phyloP scores from a whole-genome alignment of 371 early-diverging fungal genomes.

The Saksenaea oblongispora region DNA sequence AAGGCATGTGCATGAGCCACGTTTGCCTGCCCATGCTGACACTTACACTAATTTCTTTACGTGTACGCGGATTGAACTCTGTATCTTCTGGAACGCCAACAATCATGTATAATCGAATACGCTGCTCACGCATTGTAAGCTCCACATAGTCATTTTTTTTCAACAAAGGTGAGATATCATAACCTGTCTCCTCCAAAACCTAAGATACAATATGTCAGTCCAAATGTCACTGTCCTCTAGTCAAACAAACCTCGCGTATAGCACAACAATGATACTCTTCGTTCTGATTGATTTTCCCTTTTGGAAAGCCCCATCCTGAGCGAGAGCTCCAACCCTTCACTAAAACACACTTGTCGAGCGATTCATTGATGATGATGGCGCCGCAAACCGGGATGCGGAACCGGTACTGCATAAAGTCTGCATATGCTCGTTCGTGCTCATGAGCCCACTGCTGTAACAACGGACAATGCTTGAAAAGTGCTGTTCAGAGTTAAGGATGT shows the following conservation, averaged over 20 bases:
- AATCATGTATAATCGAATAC: constrained; percentile 90
- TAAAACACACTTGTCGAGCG: constrained; percentile 83
- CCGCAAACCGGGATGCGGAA: constrained; percentile 98
- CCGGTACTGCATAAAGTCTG: constrained; percentile 95
- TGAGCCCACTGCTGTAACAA: constrained; percentile 84
- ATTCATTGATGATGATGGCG: constrained; percentile 92
- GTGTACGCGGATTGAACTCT: constrained; percentile 83
- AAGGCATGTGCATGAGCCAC: neutral
- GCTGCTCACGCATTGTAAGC: constrained; percentile 82
- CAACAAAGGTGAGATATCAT: constrained; percentile 81
- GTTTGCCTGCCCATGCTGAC: neutral
- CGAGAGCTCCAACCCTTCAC: constrained; percentile 91
- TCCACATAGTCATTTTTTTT: constrained; percentile 79
- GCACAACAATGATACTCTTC: constrained; percentile 94
- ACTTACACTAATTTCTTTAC: constrained; percentile 94
- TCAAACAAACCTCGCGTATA: constrained; percentile 81
- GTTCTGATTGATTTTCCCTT: constrained; percentile 98
- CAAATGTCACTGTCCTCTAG: too few relatives aligned
- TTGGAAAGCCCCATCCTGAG: constrained; percentile 97
- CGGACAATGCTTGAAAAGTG: constrained; percentile 87
- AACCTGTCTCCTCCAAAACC: constrained; percentile 98
- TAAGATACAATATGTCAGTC: too few relatives aligned
- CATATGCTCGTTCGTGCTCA: constrained; percentile 85
- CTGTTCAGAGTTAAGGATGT: constrained; percentile 1
- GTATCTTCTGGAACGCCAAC: constrained; percentile 89